These are phyloP conservation scores for Xerocomus brunneocitrinus DNA, from an alignment of 768 basidiomycete genomes.

Conservation along the genomic window DNA sequence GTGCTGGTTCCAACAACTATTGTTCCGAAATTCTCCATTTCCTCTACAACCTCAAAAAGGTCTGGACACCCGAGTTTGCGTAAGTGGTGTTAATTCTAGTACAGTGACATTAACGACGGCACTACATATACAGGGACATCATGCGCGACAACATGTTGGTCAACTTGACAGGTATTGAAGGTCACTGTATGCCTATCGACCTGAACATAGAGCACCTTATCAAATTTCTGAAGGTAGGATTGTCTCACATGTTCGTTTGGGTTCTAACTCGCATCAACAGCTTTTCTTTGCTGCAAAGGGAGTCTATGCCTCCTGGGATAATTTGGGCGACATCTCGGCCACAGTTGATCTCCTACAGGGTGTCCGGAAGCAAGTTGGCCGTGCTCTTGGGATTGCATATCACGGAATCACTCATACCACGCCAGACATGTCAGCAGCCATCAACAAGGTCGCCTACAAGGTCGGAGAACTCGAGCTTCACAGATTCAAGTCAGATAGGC, in stretches of 20 bases:
- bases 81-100: not conserved
- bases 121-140: conserved; percentile 21
- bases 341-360: conserved; percentile 23
- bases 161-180: conserved; percentile 30
- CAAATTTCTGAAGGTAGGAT: conserved; percentile 29
- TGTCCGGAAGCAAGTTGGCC: conserved; percentile 28
- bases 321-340: conserved; percentile 30
- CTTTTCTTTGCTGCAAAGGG: conserved; percentile 26
- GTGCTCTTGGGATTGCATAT: conserved; percentile 20
- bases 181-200: conserved; percentile 34
- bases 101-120: no score
- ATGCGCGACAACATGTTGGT: conserved; percentile 36
- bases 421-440: conserved; percentile 14
- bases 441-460: not conserved
- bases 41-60: conserved; percentile 19
- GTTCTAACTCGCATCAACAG: no score
- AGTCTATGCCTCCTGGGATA: conserved; percentile 29
- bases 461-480: not conserved
- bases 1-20: conserved; percentile 21
- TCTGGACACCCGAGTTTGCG: conserved; percentile 34
- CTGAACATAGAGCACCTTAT: conserved; percentile 38
- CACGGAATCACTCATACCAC: conserved; percentile 24
- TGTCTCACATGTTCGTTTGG: no score
- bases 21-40: conserved; percentile 16
- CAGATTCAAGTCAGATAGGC: not conserved